A percentile compares a stretch with the other conserved stretches of the same genome.
These are phyloP conservation scores for Magnaporthiopsis incrustans DNA, from an alignment of 2,329 filamentous ascomycete species.

Conservation along the genomic window DNA sequence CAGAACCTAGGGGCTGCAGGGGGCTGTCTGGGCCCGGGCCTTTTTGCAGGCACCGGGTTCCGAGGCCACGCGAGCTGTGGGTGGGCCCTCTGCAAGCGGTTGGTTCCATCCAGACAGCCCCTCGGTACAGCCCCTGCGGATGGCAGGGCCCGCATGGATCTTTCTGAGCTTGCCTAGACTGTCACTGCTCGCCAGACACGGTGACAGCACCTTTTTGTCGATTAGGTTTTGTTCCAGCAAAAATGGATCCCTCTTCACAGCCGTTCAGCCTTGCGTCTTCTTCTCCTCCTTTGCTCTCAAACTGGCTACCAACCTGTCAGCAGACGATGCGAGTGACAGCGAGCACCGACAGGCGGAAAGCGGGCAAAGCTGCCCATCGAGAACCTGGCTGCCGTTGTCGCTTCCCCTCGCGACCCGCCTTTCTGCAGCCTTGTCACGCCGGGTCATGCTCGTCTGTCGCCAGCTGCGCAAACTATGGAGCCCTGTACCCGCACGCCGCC, in stretches of 20 bases:
- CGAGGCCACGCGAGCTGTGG: neutral
- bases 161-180: too few species aligned
- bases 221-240: neutral
- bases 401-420: slow-evolving; percentile 12
- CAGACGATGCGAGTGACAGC: too few species aligned
- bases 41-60: neutral
- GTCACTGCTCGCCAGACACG: too few species aligned
- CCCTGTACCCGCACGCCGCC: too few species aligned
- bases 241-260: neutral
- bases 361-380: too few species aligned
- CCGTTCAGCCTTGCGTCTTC: neutral
- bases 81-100: too few species aligned
- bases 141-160: too few species aligned
- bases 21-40: neutral
- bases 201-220: too few species aligned
- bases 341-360: too few species aligned
- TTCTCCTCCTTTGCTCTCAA: slow-evolving; percentile 1
- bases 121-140: neutral
- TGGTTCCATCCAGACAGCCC: neutral
- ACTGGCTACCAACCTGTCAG: neutral
- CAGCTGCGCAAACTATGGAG: neutral
- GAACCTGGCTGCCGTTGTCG: neutral
- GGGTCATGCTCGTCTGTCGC: neutral
- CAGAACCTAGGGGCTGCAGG: neutral
- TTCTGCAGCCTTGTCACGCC: neutral